These are phyloP conservation scores for Cercospora sesami DNA, from an alignment of 2,329 filamentous ascomycete genomes.

Conservation along the genomic window DNA sequence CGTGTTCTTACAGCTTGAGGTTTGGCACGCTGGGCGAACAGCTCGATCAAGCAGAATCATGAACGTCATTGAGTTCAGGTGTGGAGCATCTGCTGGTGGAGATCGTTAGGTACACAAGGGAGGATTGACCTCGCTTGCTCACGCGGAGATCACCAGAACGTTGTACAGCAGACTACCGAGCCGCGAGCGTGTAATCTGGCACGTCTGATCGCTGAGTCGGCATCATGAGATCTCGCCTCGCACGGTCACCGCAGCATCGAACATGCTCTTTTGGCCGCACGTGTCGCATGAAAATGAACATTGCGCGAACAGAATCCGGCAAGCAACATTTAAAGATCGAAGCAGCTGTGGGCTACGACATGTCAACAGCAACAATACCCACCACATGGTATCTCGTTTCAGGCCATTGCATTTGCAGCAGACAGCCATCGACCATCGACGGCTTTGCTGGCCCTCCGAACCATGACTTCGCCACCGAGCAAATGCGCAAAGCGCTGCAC, in stretches of 20 bases:
- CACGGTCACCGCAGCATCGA: no score
- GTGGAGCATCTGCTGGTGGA: background rate
- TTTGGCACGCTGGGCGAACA: background rate
- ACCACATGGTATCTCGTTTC: background rate
- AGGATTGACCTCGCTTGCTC: background rate
- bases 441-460: conserved; percentile 53
- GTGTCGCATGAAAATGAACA: no score
- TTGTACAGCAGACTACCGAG: background rate
- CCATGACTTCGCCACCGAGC: conserved; percentile 56
- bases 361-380: no score
- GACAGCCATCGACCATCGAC: conserved; percentile 48
- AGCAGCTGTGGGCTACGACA: no score
- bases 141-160: background rate
- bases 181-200: background rate
- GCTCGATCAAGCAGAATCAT: background rate
- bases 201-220: background rate
- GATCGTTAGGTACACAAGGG: background rate
- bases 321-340: no score
- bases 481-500: conserved; percentile 52
- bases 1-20: background rate
- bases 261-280: no score
- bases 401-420: background rate
- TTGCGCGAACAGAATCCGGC: no score
- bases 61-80: background rate
- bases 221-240: background rate